phyloP scores from a whole-genome alignment of 2,329 filamentous ascomycete genomes.

The Hymenoscyphus occultus region DNA sequence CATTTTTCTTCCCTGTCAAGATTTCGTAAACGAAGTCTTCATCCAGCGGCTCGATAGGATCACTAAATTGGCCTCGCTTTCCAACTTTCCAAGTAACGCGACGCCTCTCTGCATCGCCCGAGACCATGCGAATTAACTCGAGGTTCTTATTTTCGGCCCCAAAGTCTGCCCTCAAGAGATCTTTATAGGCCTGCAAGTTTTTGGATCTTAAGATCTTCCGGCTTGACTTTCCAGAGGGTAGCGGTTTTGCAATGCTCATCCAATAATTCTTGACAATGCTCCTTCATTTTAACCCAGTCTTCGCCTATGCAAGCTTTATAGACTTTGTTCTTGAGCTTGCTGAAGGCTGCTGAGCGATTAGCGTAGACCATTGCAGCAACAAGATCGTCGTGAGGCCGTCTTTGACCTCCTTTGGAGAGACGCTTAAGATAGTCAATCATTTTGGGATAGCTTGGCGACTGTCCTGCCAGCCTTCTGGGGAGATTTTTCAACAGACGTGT shows the following conservation, averaged over 20 bases:
- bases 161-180: not conserved
- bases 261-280: not conserved
- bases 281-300: slow-evolving; percentile 8
- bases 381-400: slow-evolving; percentile 22
- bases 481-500: slow-evolving; percentile 19
- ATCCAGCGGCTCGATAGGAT: slow-evolving; percentile 22
- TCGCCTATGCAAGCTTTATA: slow-evolving; percentile 15
- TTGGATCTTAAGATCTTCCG: not conserved
- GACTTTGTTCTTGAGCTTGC: slow-evolving; percentile 19
- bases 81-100: slow-evolving; percentile 25
- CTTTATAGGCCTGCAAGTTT: not conserved
- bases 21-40: slow-evolving; percentile 20
- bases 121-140: slow-evolving; percentile 11
- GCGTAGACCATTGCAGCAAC: slow-evolving; percentile 23
- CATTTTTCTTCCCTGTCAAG: slow-evolving; percentile 16
- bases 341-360: slow-evolving; percentile 27
- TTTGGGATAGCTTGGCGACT: slow-evolving; percentile 20
- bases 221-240: not conserved
- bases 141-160: slow-evolving; percentile 2
- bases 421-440: slow-evolving; percentile 25
- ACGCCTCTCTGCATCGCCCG: slow-evolving; percentile 19
- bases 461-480: slow-evolving; percentile 18
- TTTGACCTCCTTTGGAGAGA: slow-evolving; percentile 18
- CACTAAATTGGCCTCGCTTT: slow-evolving; percentile 18
- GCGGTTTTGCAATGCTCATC: not conserved